These are phyloP conservation scores for Aphanomyces invadans DNA, from an alignment of 352 stramenopile genomes.

Conservation along the genomic window DNA sequence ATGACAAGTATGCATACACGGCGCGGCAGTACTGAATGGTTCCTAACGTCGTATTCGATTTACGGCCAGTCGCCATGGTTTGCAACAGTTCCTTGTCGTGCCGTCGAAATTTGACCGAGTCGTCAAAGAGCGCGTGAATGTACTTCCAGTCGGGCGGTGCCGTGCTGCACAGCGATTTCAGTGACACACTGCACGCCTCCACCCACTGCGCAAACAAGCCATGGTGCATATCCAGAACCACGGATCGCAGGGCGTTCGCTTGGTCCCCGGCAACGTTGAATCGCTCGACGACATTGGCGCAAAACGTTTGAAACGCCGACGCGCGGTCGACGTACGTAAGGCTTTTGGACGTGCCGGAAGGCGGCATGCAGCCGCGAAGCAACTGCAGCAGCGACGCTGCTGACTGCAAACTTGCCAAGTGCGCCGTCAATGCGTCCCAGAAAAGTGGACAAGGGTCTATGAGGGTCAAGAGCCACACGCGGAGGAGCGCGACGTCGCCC, in stretches of 20 bases:
- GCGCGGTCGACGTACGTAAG: neutral
- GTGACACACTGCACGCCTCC: slow-evolving; percentile 1
- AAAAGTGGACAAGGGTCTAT: neutral
- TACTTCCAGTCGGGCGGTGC: neutral
- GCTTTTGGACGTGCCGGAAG: too few species aligned
- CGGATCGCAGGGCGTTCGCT: neutral
- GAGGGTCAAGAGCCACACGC: slow-evolving; percentile 12
- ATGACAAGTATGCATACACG: neutral
- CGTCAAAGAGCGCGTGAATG: neutral
- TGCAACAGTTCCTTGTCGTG: neutral
- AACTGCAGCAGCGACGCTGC: neutral
- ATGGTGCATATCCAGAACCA: neutral
- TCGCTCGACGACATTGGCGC: neutral
- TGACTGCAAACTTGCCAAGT: neutral
- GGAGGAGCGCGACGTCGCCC: neutral
- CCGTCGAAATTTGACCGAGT: neutral
- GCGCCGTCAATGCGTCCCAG: neutral
- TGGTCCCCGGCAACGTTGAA: neutral
- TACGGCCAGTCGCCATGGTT: neutral
- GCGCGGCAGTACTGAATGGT: neutral
- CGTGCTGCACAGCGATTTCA: neutral
- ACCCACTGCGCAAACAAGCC: neutral
- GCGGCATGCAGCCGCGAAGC: neutral
- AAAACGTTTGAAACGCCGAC: neutral
- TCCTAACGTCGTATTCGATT: neutral